These are phyloP conservation scores for Colletotrichum incanum DNA, from an alignment of 2,329 filamentous ascomycete species.

Conservation along the genomic window DNA sequence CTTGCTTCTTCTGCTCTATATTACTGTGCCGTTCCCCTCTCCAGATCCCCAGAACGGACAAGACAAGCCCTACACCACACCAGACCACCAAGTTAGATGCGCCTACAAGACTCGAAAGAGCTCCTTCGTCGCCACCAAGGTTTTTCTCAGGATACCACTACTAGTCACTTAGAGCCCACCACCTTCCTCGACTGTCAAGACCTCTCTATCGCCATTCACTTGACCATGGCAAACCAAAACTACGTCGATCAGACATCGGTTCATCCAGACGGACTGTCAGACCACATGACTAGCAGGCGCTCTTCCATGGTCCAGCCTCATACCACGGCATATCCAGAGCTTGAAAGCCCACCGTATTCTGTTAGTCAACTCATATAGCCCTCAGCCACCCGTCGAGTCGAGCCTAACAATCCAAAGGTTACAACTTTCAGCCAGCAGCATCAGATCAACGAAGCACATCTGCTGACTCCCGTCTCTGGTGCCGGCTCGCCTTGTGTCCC, in stretches of 20 bases:
- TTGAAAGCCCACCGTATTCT: slow-evolving; percentile 48
- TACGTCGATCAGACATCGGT: slow-evolving; percentile 33
- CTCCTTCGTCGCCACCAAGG: not conserved
- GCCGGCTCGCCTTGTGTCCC: slow-evolving; percentile 64
- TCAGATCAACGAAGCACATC: slow-evolving; percentile 57
- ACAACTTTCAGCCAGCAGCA: slow-evolving; percentile 51
- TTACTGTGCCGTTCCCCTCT: slow-evolving; percentile 20
- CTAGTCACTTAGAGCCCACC: not conserved
- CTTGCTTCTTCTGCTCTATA: slow-evolving; percentile 26
- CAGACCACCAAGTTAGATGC: slow-evolving; percentile 47
- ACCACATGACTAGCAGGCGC: slow-evolving; percentile 30
- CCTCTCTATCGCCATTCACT: slow-evolving; percentile 4
- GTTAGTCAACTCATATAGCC: slow-evolving; percentile 47
- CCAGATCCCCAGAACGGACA: not conserved
- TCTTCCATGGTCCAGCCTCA: slow-evolving; percentile 29
- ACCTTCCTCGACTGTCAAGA: not conserved
- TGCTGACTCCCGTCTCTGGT: slow-evolving; percentile 68
- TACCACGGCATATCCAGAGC: slow-evolving; percentile 27
- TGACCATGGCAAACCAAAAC: slow-evolving; percentile 40
- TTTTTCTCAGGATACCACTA: not conserved
- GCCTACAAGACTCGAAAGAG: slow-evolving; percentile 20
- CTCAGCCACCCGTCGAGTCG: not conserved
- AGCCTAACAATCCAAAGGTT: slow-evolving; percentile 44
- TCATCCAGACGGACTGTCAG: slow-evolving; percentile 31
- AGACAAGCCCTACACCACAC: not conserved